These are phyloP conservation scores for Pontederia paniculata DNA, from an alignment of 176 grass and related monocot species.

Conservation along the genomic window DNA sequence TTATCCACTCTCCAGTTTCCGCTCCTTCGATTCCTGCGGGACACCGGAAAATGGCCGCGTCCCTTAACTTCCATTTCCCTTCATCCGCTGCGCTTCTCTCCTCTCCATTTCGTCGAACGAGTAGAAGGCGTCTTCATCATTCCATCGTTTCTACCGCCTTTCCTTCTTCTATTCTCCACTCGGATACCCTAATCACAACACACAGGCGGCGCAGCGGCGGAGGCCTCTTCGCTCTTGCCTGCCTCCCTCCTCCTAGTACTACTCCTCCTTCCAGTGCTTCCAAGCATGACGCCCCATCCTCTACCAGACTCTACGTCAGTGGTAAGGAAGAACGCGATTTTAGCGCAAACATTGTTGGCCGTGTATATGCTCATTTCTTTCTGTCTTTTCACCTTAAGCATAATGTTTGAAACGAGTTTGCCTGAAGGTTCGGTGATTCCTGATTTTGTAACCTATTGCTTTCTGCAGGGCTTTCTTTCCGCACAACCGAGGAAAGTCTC, in stretches of 20 bases:
- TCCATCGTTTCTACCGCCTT: too few relatives aligned
- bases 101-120: too few relatives aligned
- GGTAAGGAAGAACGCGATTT: slow-evolving; percentile 16
- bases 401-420: not conserved
- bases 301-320: slow-evolving; percentile 51
- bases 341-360: too few relatives aligned
- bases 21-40: too few relatives aligned
- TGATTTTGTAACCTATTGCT: not conserved
- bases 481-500: slow-evolving; percentile 52
- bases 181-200: too few relatives aligned
- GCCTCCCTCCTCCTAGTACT: slow-evolving; percentile 3
- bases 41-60: too few relatives aligned
- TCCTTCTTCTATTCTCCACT: too few relatives aligned
- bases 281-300: slow-evolving; percentile 7
- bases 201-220: not conserved
- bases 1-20: too few relatives aligned
- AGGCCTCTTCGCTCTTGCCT: not conserved
- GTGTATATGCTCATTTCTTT: not conserved
- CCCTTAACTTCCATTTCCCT: too few relatives aligned
- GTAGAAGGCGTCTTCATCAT: too few relatives aligned
- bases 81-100: too few relatives aligned
- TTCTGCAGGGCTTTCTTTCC: slow-evolving; percentile 47
- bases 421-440: not conserved
- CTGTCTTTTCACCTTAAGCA: not conserved
- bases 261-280: not conserved